These are phyloP conservation scores for Suzukiozyma palmioleophila DNA, from an alignment of 1,139 yeast species.

Conservation along the genomic window DNA sequence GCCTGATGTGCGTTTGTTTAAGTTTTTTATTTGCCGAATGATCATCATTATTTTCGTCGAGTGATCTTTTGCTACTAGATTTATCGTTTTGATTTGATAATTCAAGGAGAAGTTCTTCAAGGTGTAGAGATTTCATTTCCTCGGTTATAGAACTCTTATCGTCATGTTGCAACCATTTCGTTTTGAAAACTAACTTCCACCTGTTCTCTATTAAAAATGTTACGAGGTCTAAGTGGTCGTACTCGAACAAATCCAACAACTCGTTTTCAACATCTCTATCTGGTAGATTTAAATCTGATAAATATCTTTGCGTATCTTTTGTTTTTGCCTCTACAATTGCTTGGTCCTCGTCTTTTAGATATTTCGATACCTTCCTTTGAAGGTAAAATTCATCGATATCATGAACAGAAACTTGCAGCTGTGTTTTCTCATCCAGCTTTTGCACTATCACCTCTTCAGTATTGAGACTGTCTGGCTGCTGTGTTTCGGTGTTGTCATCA, in stretches of 20 bases:
- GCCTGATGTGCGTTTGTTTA: slow-evolving; percentile 4
- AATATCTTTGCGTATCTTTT: slow-evolving; percentile 12
- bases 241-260: slow-evolving; percentile 47
- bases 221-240: slow-evolving; percentile 47
- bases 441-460: slow-evolving; percentile 4
- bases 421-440: slow-evolving; percentile 9
- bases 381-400: slow-evolving; percentile 23
- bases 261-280: slow-evolving; percentile 48
- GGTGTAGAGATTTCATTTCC: slow-evolving; percentile 20
- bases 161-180: slow-evolving; percentile 36
- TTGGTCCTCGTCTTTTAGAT: slow-evolving; percentile 13
- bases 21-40: slow-evolving; percentile 2
- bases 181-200: slow-evolving; percentile 51
- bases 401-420: slow-evolving; percentile 12
- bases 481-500: background rate
- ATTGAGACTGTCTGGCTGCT: background rate
- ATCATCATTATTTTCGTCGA: slow-evolving; percentile 7
- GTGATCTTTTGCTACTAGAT: slow-evolving; percentile 9
- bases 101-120: slow-evolving; percentile 23
- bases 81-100: slow-evolving; percentile 18
- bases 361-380: slow-evolving; percentile 17
- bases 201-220: slow-evolving; percentile 49
- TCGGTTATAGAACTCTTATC: slow-evolving; percentile 26
- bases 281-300: slow-evolving; percentile 19
- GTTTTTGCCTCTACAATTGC: slow-evolving; percentile 14